These are phyloP conservation scores for Paratinospora sagittata DNA, from an alignment of 164 flowering plant genomes.

Conservation along the genomic window DNA sequence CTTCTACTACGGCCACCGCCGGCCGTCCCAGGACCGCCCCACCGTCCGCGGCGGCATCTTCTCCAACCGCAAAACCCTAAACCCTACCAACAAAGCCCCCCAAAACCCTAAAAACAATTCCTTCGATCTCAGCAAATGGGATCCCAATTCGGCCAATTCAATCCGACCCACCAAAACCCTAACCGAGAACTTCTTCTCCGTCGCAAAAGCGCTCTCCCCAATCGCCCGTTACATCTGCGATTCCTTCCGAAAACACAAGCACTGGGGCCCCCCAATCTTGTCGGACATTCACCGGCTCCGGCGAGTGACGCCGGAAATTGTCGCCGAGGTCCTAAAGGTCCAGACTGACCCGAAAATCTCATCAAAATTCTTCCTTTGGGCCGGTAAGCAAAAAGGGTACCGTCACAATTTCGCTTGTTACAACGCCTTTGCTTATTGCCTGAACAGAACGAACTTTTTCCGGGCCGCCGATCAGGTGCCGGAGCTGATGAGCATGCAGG, in stretches of 20 bases:
- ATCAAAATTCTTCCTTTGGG: slow-evolving; percentile 89
- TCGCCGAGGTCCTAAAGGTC: slow-evolving; percentile 75
- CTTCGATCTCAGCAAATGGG: slow-evolving; percentile 65
- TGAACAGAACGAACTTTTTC: slow-evolving; percentile 57
- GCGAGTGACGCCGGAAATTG: slow-evolving; percentile 71
- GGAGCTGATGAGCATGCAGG: slow-evolving; percentile 84
- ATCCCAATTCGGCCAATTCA: slow-evolving; percentile 37
- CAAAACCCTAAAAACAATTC: slow-evolving; percentile 14
- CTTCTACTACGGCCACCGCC: slow-evolving; percentile 86
- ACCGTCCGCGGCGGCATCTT: slow-evolving; percentile 70
- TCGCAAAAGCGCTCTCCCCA: slow-evolving; percentile 61
- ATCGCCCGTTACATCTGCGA: slow-evolving; percentile 84
- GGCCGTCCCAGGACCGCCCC: slow-evolving; percentile 77
- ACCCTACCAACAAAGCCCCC: slow-evolving; percentile 9
- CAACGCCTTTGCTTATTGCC: slow-evolving; percentile 81
- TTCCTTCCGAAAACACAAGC: slow-evolving; percentile 56
- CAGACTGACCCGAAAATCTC: slow-evolving; percentile 50
- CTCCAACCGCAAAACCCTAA: slow-evolving; percentile 60
- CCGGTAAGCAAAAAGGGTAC: slow-evolving; percentile 92
- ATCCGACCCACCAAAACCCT: slow-evolving; percentile 27
- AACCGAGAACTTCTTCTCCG: slow-evolving; percentile 40
- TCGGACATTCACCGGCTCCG: slow-evolving; percentile 71
- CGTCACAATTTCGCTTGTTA: slow-evolving; percentile 65
- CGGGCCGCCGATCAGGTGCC: slow-evolving; percentile 88
- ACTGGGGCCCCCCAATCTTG: slow-evolving; percentile 60